These are phyloP conservation scores for Colletotrichum sp. DNA, from an alignment of 2,329 filamentous ascomycete species.

Conservation along the genomic window DNA sequence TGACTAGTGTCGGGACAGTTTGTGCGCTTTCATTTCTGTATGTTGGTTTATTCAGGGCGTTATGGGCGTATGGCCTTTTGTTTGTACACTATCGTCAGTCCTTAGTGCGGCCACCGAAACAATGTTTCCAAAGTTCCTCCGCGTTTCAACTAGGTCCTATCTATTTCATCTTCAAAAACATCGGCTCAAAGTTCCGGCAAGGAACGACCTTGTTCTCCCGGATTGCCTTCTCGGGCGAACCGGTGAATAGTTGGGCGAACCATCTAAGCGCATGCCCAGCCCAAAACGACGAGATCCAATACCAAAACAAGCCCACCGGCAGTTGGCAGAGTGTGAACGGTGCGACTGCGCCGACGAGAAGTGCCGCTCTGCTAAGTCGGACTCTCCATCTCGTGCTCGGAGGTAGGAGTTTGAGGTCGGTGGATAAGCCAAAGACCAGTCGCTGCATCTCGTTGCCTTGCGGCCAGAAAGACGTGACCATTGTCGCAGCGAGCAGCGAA, in stretches of 20 bases:
- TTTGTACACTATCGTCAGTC: constrained; percentile 15
- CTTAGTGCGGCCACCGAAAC: background rate
- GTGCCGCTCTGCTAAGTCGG: background rate
- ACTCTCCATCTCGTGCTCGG: background rate
- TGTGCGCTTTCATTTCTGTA: background rate
- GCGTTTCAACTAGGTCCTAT: background rate
- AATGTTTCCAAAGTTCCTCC: background rate
- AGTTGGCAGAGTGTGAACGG: constrained; percentile 38
- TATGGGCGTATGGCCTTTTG: background rate
- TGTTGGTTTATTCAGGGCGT: constrained; percentile 12
- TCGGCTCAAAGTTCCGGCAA: background rate
- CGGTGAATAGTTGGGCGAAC: background rate
- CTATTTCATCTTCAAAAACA: background rate
- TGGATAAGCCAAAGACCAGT: background rate
- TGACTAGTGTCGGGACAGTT: constrained; percentile 50
- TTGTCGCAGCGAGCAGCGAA: background rate
- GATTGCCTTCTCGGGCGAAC: background rate
- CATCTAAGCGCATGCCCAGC: background rate
- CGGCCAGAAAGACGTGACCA: background rate
- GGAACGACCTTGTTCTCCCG: background rate
- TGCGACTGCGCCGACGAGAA: constrained; percentile 23
- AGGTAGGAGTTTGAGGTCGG: background rate
- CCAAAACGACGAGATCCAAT: constrained; percentile 37
- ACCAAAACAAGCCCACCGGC: constrained; percentile 45
- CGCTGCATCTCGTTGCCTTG: background rate